Base-by-base conservation (phyloP, 2,329 filamentous ascomycete genomes). In the Aspergillus felis region DNA sequence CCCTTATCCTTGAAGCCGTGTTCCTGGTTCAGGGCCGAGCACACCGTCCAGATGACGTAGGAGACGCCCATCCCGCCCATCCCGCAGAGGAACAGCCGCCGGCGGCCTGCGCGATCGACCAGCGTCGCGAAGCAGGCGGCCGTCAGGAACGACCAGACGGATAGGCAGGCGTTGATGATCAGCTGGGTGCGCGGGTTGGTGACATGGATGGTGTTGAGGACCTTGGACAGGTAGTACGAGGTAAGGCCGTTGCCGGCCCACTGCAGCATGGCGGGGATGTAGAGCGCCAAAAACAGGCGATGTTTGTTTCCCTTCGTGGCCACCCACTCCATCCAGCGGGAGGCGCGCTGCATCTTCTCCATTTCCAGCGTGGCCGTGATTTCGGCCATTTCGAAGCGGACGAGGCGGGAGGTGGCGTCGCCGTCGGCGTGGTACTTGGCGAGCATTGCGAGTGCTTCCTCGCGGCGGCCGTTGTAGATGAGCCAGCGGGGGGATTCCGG, bases 171-270 rank as follows among this genome's bases (percentile, higher is more conserved):
- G 56, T 76, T 77, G 66, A 78, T 75, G 4, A 76, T 60, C 4
- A 72, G 74, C 51, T 78, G 74, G 1, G 65, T 67, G n/a, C 65
- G 63, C 1, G 67, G 61, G 25, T 67, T 64, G 8, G 65, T 73
- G 46, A 76, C 71, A 1, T 74, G 74, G 42, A 77, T 65, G 0
- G 70, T 72, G 42, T 71, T 66, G 4, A 77, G 69, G 17, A 76
- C 70, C 1, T 73, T 59, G 0, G 68, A 68, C 3, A 74, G 63
- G 46, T 72, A 75, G 56, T 73, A 76, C 8, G 66, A 68, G 4
- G 32, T 38, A 1, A 38, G 32, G 5, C 32, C 32, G 32, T 38
- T 38, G 14, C 32, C 32, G 14, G 32, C 32, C 32, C 32, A 38
- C 32, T 38, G 32, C 14, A 38, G 32, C 32, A 38, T 55, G 8